Conservation (phyloP, 257 asterid species). For the Gentiana macrophylla region DNA sequence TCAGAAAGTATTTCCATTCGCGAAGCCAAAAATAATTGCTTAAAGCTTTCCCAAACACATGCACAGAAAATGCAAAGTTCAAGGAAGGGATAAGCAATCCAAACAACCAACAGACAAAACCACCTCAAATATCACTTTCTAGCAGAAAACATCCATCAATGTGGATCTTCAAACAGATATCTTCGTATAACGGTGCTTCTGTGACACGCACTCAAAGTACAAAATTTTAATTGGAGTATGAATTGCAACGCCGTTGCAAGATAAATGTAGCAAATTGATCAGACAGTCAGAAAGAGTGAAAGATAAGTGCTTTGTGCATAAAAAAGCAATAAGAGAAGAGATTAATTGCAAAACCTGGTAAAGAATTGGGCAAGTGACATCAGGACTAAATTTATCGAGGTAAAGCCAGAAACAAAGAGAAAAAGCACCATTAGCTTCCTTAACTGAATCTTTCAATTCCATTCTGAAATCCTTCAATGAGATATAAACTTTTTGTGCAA, state of each 20-base stretch:
- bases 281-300: not conserved
- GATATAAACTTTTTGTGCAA: conserved; percentile 35
- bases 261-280: too few species aligned
- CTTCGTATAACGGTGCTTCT: not conserved
- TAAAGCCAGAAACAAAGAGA: conserved; percentile 73
- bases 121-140: conserved; percentile 3
- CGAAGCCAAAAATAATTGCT: not conserved
- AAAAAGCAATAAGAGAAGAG: conserved; percentile 8
- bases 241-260: not conserved
- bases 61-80: not conserved
- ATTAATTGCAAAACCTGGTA: conserved; percentile 44
- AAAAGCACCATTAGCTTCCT: conserved; percentile 33
- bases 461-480: conserved; percentile 49
- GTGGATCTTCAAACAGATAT: not conserved
- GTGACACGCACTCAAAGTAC: not conserved
- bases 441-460: conserved; percentile 31
- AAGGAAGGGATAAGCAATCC: not conserved
- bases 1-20: not conserved
- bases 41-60: not conserved
- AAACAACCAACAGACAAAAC: not conserved
- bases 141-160: conserved; percentile 1
- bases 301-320: not conserved
- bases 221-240: not conserved
- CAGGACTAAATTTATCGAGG: conserved; percentile 29
- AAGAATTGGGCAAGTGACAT: conserved; percentile 48